Percentiles rank a stretch among this genome's conserved stretches.
phyloP scores from a whole-genome alignment of 2,329 filamentous ascomycete genomes.

The Sphaerulina vaccinii region DNA sequence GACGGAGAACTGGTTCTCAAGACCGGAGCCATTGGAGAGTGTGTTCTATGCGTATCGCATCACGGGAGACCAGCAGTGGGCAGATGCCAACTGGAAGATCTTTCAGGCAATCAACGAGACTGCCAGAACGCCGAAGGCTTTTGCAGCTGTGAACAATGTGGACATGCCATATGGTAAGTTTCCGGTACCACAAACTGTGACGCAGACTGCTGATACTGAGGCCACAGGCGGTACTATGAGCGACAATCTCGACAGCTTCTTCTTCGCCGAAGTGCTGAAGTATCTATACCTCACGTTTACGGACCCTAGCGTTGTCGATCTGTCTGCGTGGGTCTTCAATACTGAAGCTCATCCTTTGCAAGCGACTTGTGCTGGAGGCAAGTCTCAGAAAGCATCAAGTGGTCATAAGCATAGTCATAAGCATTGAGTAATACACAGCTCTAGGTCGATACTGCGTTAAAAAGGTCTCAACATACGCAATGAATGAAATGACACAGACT shows the following conservation, averaged over 20 bases:
- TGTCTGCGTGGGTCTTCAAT: constrained; percentile 50
- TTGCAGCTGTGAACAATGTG: constrained; percentile 21
- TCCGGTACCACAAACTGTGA: background rate
- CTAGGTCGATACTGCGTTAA: too few relatives aligned
- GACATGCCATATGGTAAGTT: constrained; percentile 18
- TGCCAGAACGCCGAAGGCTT: constrained; percentile 37
- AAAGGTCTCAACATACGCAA: too few relatives aligned
- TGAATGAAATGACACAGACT: too few relatives aligned
- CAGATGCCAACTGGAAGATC: constrained; percentile 47
- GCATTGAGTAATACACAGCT: too few relatives aligned
- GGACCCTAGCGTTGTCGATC: constrained; percentile 42
- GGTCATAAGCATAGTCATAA: background rate
- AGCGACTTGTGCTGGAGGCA: constrained; percentile 7
- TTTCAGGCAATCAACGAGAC: constrained; percentile 42
- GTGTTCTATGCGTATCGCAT: constrained; percentile 58
- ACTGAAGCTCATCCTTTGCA: constrained; percentile 48
- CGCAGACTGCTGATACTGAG: background rate
- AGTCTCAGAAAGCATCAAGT: background rate
- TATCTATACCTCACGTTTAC: constrained; percentile 49
- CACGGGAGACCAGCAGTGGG: constrained; percentile 51
- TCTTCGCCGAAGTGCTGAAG: constrained; percentile 84
- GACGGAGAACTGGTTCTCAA: constrained; percentile 23
- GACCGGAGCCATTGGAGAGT: constrained; percentile 57
- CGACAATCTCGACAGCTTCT: constrained; percentile 36
- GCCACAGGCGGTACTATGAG: constrained; percentile 15